Base-by-base conservation (phyloP, 495 filamentous ascomycete genomes). In the Recurvomyces mirabilis region DNA sequence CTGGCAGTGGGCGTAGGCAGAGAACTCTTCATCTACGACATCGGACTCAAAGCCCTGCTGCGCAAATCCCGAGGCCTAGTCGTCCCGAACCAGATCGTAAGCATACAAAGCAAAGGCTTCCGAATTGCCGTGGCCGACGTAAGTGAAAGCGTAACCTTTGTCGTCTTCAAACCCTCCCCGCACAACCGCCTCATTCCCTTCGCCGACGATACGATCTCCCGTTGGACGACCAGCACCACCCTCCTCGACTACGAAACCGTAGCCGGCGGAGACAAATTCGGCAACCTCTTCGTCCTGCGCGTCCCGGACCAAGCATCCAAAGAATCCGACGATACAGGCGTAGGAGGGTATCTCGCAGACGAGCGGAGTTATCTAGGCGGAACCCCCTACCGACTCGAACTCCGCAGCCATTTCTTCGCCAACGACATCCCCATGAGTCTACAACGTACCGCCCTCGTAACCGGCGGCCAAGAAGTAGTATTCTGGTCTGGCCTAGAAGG, bases 221-320 rank as follows among this genome's bases (percentile, higher is more conserved):
- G 93, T 18, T 95, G 84, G 82, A 93, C 85, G 0, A 88, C 84
- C 1, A 77, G 79, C 35, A 83, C 79, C 0, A 72, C 84, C 5
- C 94, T 96, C 89, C 79, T 95, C 1, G 93, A 99, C 59, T 99
- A 99, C 64, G 91, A 96, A 59, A 94, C 89, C 1, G 78, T 82
- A 14, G 91, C 87, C 10, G 91, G 88, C 25, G 93, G 93, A 31
- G 93, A 99, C 66, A 94, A 93, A 59, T 99, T 99, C 49, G 93
- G 93, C 34, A 96, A 96, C 54, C 57, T 99, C 2, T 96, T 87
- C 86, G 71, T 96, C 28, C 60, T 96, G 43, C 82, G 93, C 10
- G 89, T 83, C 54, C 87, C 93, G 0, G 73, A 78, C 47, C 89
- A 93, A 60, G 77, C 79, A 2, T 89, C 82, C 0, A 84, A 89